These are phyloP conservation scores for Coniochaeta hoffmannii DNA, from an alignment of 2,329 filamentous ascomycete species.

Conservation along the genomic window DNA sequence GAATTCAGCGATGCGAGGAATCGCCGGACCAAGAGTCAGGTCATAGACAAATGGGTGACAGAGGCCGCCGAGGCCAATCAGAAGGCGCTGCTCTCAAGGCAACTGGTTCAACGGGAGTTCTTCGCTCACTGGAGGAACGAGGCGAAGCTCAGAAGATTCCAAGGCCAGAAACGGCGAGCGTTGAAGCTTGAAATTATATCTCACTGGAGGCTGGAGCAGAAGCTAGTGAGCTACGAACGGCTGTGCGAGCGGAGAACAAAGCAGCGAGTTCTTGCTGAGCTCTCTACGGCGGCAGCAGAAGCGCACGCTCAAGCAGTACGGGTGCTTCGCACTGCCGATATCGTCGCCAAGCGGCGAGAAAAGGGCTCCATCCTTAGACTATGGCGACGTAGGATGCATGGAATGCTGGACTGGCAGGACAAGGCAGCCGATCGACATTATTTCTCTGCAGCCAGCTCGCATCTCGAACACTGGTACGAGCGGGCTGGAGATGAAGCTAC, in stretches of 20 bases:
- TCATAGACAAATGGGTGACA: conserved; percentile 6
- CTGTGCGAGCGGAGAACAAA: conserved; percentile 14
- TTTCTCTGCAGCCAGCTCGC: neutral
- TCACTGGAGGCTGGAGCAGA: conserved; percentile 20
- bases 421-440: neutral
- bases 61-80: conserved; percentile 3
- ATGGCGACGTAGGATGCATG: neutral
- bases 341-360: conserved; percentile 1
- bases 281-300: conserved; percentile 7
- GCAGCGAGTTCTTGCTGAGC: conserved; percentile 6
- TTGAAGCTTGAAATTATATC: conserved; percentile 13
- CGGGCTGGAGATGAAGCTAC: neutral
- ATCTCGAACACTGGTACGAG: neutral
- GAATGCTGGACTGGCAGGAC: neutral
- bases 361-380: neutral
- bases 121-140: conserved; percentile 19
- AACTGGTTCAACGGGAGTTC: conserved; percentile 11
- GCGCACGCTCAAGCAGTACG: conserved; percentile 3
- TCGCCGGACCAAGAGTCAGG: neutral
- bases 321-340: conserved; percentile 9
- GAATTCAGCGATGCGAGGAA: neutral
- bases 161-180: conserved; percentile 8
- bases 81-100: conserved; percentile 10
- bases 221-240: conserved; percentile 16
- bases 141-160: conserved; percentile 15